A percentile compares a stretch with the other conserved stretches of the same genome.
Evolutionary conservation across 164 flowering plant species (phyloP).

Genomic region (Magnolia sinica): DNA sequence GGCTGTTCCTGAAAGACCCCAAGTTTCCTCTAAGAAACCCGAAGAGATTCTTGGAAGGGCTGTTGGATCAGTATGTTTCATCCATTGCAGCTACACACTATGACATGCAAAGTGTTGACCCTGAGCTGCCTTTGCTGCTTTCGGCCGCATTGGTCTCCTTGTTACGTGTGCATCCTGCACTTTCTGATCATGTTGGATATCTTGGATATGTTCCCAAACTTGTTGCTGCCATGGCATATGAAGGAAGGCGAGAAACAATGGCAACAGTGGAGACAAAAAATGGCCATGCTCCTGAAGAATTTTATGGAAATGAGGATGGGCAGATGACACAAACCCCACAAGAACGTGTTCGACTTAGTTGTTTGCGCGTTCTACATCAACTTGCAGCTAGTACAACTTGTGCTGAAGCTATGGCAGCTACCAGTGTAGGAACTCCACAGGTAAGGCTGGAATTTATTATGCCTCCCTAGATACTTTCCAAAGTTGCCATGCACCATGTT

Average conservation of each 20-base stretch:
- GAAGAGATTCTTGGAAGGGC: conserved; percentile 95
- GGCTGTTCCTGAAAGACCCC: conserved; percentile 95
- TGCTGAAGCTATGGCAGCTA: conserved; percentile 99
- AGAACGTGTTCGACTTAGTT: conserved; percentile 97
- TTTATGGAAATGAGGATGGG: conserved; percentile 57
- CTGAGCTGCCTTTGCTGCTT: conserved; percentile 89
- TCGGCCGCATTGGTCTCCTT: conserved; percentile 96
- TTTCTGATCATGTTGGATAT: conserved; percentile 96
- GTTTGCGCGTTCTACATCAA: conserved; percentile 94
- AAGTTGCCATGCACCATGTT: neutral
- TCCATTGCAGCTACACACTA: conserved; percentile 92
- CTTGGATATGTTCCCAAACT: conserved; percentile 99
- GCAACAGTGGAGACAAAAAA: conserved; percentile 55
- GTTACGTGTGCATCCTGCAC: conserved; percentile 94
- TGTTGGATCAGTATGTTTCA: conserved; percentile 89
- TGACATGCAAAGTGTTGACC: conserved; percentile 67
- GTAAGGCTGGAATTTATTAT: conserved; percentile 28
- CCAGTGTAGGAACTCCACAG: conserved; percentile 97
- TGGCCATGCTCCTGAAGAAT: conserved; percentile 34
- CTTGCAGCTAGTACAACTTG: conserved; percentile 97
- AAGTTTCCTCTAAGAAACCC: conserved; percentile 99
- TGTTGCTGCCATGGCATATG: conserved; percentile 94
- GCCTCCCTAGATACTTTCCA: neutral
- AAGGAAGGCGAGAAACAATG: conserved; percentile 95
- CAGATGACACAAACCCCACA: conserved; percentile 71